Base-by-base conservation (phyloP, 2,329 filamentous ascomycete genomes). In the Phialophora expanda region DNA sequence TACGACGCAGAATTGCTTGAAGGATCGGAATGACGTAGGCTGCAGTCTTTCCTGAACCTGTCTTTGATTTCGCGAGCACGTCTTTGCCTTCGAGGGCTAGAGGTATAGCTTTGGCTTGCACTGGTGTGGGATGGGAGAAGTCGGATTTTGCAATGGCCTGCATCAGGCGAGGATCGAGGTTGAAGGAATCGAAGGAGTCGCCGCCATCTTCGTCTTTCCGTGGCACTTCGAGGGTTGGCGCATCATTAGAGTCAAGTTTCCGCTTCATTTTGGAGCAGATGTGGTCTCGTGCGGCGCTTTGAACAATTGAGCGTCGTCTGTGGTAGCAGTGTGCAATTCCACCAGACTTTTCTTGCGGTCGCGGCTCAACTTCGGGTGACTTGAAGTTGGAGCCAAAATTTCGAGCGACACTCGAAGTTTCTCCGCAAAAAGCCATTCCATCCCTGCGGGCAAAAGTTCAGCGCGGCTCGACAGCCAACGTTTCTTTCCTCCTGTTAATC, bases 1-100 rank as follows among this genome's bases (percentile, higher is more conserved):
- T 97, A 71, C 87, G 87, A 75, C 90, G 91, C 63, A 99, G 81
- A 68, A 97, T 91, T 41, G 87, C 86, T 72, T 97, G 90, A 17
- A 99, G 80, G n/a, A 97, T 85, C 1, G 95, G 95, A 50, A 99
- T 84, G 6, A 97, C 82, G 76, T 98, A 98, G 57, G 95, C 94
- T n/a, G 92, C 92, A 11, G 95, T 99, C 84, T 99, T 99, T 72
- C 95, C 95, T 3, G 93, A 97, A 12, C 95, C 95, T 4, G 95
- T 98, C 78, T 94, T 96, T 44, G 94, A 92, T 75, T 94, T 93
- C 62, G 93, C 93, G 46, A 98, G 83, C 56, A 99, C 88, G 83
- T 98, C 93, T 74, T 92, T 89, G 12, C 95, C 94, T 70, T 93
- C 88, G 20, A 98, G 83, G 24, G 92, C 92, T 44, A 97, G 80